Conservation (phyloP, 2,329 filamentous ascomycete genomes). For the Fusarium chuoi region DNA sequence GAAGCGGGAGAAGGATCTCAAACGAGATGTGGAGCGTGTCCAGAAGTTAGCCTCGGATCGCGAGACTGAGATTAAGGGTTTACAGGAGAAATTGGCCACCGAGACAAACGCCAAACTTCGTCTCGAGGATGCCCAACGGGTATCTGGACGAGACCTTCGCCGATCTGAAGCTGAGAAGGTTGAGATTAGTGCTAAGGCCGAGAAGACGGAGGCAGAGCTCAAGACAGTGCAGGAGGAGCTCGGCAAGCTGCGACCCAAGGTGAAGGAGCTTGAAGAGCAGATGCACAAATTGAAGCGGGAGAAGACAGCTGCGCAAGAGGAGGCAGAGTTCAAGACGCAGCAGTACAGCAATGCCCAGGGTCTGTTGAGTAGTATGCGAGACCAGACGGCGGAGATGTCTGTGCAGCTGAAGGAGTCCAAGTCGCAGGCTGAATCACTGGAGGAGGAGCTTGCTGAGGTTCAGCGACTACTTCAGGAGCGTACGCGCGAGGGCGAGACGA, state of each 20-base stretch:
- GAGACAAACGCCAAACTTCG: slow-evolving; percentile 77
- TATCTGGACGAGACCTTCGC: slow-evolving; percentile 80
- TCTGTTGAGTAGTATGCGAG: slow-evolving; percentile 89
- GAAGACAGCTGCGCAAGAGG: slow-evolving; percentile 75
- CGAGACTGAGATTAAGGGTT: slow-evolving; percentile 78
- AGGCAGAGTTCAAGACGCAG: slow-evolving; percentile 83
- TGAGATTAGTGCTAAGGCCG: slow-evolving; percentile 77
- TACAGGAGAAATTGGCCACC: slow-evolving; percentile 81
- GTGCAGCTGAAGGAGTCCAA: slow-evolving; percentile 92
- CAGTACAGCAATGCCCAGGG: slow-evolving; percentile 89
- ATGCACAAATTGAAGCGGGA: slow-evolving; percentile 75
- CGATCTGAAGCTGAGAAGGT: slow-evolving; percentile 82
- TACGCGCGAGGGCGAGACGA: slow-evolving; percentile 91
- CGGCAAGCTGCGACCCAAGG: slow-evolving; percentile 68
- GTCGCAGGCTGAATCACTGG: slow-evolving; percentile 82
- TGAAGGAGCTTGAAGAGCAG: slow-evolving; percentile 78
- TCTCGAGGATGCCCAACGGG: slow-evolving; percentile 81
- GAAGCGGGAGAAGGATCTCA: slow-evolving; percentile 82
- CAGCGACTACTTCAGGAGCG: slow-evolving; percentile 88
- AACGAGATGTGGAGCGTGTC: slow-evolving; percentile 75
- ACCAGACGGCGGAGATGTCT: slow-evolving; percentile 87
- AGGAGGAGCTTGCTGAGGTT: slow-evolving; percentile 91
- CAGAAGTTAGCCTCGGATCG: slow-evolving; percentile 78
- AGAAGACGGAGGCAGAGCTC: slow-evolving; percentile 77
- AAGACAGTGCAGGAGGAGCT: slow-evolving; percentile 78